These are phyloP conservation scores for Sporisorium graminicola DNA, from an alignment of 1,284 basidiomycete genomes.

Conservation along the genomic window DNA sequence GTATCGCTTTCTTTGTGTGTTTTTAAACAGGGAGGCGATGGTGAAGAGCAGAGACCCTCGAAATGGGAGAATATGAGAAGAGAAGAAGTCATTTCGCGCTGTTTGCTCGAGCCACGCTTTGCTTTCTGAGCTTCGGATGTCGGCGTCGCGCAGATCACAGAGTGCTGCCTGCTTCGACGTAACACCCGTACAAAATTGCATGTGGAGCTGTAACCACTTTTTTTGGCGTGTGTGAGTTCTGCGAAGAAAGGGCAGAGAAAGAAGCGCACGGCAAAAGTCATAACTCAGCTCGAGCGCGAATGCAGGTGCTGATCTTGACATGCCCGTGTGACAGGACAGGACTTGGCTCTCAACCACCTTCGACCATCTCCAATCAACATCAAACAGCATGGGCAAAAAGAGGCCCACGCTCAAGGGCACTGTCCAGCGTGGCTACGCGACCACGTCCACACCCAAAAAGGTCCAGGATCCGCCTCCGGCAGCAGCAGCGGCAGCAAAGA, in stretches of 20 bases:
- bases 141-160: background rate
- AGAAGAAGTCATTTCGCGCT: slow-evolving; percentile 16
- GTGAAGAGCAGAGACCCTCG: slow-evolving; percentile 6
- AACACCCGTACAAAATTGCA: slow-evolving; percentile 17
- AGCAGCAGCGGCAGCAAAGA: slow-evolving; percentile 46
- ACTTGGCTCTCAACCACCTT: slow-evolving; percentile 2
- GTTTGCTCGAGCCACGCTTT: slow-evolving; percentile 30
- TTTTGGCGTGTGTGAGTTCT: slow-evolving; percentile 14
- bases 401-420: slow-evolving; percentile 63
- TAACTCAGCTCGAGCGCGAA: slow-evolving; percentile 10
- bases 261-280: slow-evolving; percentile 1
- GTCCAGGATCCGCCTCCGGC: slow-evolving; percentile 73
- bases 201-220: slow-evolving; percentile 28
- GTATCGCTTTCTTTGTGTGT: background rate
- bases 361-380: background rate
- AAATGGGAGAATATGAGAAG: too few species aligned
- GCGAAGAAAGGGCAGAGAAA: slow-evolving; percentile 17
- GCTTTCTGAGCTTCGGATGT: too few species aligned
- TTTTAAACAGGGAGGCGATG: background rate
- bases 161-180: slow-evolving; percentile 1
- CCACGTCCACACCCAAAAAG: slow-evolving; percentile 80
- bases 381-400: slow-evolving; percentile 58
- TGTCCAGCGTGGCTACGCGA: slow-evolving; percentile 67
- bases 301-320: background rate
- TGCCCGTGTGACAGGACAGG: slow-evolving; percentile 18